Evolutionary conservation across 2,329 filamentous ascomycete species (phyloP).

Genomic region (Chalaropsis ovoidea): DNA sequence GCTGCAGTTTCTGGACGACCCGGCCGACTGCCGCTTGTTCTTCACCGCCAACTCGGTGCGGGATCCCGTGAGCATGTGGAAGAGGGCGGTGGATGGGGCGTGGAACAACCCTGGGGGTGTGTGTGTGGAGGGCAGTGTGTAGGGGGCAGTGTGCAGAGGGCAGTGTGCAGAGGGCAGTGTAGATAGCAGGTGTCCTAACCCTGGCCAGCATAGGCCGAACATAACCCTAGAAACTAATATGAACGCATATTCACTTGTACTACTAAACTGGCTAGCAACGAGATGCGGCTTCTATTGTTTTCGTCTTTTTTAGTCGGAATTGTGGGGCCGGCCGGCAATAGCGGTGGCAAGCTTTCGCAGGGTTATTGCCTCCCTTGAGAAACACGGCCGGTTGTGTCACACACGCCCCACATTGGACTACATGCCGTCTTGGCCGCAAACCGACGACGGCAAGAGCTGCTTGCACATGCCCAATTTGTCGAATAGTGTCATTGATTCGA

Average conservation of each 20-base stretch:
- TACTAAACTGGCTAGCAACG: no score
- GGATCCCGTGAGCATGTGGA: slow-evolving; percentile 46
- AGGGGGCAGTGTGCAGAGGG: slow-evolving; percentile 10
- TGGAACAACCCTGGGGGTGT: slow-evolving; percentile 30
- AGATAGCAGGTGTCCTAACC: neutral
- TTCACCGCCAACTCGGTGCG: slow-evolving; percentile 46
- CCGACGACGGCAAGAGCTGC: no score
- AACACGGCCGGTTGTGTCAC: no score
- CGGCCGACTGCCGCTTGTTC: slow-evolving; percentile 51
- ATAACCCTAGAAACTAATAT: neutral
- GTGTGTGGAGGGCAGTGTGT: slow-evolving; percentile 7
- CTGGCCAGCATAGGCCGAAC: neutral
- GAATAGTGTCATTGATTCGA: no score
- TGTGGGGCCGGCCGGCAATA: no score
- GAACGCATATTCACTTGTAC: neutral
- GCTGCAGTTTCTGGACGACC: slow-evolving; percentile 51
- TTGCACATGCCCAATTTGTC: no score
- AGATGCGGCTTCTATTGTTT: no score
- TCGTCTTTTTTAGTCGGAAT: no score
- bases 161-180: slow-evolving; percentile 6
- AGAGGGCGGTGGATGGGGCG: slow-evolving; percentile 34
- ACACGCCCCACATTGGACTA: no score
- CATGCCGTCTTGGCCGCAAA: no score
- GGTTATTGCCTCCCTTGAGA: no score
- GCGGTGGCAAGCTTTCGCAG: no score